These are phyloP conservation scores for Verticillium dahliae DNA, from an alignment of 2,329 filamentous ascomycete species.

Conservation along the genomic window DNA sequence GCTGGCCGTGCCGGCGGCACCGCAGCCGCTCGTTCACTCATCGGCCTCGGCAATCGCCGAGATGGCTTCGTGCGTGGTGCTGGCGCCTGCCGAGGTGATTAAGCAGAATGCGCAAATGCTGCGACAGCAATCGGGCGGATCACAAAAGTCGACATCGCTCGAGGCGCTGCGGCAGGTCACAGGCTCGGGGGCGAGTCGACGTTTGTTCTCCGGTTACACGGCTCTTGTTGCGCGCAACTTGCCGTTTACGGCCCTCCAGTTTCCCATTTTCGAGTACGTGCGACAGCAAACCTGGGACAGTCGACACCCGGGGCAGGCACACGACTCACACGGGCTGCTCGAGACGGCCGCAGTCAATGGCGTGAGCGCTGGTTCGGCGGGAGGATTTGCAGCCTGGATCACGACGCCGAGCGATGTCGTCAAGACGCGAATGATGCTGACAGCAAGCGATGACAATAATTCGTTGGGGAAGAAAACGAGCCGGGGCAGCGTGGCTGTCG, in stretches of 20 bases:
- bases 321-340: constrained; percentile 30
- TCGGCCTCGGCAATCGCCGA: constrained; percentile 71
- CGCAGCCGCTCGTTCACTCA: constrained; percentile 65
- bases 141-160: constrained; percentile 33
- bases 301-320: constrained; percentile 17
- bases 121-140: constrained; percentile 12
- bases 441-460: constrained; percentile 34
- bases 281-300: constrained; percentile 45
- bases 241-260: constrained; percentile 83
- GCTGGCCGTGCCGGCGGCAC: constrained; percentile 41
- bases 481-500: constrained; percentile 50
- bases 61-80: constrained; percentile 76
- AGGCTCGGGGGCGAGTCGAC: constrained; percentile 49
- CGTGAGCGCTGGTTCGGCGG: constrained; percentile 65
- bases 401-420: constrained; percentile 87
- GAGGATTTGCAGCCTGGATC: constrained; percentile 67
- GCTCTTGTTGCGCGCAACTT: constrained; percentile 77
- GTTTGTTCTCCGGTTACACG: constrained; percentile 65
- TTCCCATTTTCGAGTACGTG: constrained; percentile 75
- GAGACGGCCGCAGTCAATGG: constrained; percentile 70
- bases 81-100: constrained; percentile 83
- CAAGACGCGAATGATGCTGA: constrained; percentile 84
- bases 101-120: constrained; percentile 94
- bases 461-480: constrained; percentile 19
- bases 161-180: constrained; percentile 41